Conservation (phyloP, 345 rosid species). For the Hibiscus tridactylites region DNA sequence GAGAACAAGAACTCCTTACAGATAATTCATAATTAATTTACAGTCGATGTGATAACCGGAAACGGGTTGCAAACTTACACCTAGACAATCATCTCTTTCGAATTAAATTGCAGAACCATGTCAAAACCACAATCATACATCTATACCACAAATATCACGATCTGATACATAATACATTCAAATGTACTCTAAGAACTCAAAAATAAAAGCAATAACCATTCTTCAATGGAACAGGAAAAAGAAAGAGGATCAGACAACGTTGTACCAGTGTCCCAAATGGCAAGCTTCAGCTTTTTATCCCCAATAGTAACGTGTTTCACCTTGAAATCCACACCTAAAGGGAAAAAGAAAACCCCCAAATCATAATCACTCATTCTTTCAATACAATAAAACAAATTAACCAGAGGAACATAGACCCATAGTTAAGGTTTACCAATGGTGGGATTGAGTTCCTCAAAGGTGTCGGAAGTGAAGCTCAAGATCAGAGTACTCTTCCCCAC, state of each 20-base stretch:
- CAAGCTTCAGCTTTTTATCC: conserved; percentile 85
- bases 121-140: not conserved
- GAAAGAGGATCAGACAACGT: not conserved
- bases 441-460: conserved; percentile 71
- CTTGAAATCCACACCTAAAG: conserved; percentile 86
- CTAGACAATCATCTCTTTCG: not conserved
- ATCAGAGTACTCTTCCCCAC: conserved; percentile 78
- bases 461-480: conserved; percentile 63
- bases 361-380: too few relatives aligned
- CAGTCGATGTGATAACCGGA: not conserved
- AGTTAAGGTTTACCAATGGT: conserved; percentile 40
- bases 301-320: conserved; percentile 67
- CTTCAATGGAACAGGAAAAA: not conserved
- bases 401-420: not conserved
- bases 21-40: not conserved
- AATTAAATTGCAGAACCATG: not conserved
- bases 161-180: not conserved
- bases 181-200: not conserved
- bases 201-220: not conserved
- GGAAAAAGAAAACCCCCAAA: not conserved
- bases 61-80: not conserved
- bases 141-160: not conserved
- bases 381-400: conserved; percentile 1
- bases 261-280: conserved; percentile 92
- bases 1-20: not conserved